A percentile compares a stretch with the other conserved stretches of the same genome.
phyloP scores from a whole-genome alignment of 306 rosid species.

The Quercus wislizeni region DNA sequence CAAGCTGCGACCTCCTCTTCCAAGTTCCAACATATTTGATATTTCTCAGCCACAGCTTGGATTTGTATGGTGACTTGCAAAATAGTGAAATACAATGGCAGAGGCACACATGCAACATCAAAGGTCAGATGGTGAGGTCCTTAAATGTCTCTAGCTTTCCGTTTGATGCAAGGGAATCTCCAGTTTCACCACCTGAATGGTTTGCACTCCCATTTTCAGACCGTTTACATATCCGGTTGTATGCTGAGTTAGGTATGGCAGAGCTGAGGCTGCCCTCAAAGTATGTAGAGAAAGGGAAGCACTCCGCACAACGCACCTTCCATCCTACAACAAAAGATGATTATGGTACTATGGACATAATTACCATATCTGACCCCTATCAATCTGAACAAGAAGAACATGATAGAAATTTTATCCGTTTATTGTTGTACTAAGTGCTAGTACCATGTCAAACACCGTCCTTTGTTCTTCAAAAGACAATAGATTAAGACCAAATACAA shows the following conservation, averaged over 20 bases:
- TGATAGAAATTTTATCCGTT: neutral
- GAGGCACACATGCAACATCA: conserved; percentile 8
- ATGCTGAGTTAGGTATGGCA: conserved; percentile 57
- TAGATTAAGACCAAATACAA: neutral
- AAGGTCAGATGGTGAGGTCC: conserved; percentile 48
- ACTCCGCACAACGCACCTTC: conserved; percentile 75
- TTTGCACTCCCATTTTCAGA: conserved; percentile 52
- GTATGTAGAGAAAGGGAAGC: conserved; percentile 73
- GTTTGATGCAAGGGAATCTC: conserved; percentile 47
- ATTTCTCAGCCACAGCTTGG: conserved; percentile 30
- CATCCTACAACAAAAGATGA: conserved; percentile 57
- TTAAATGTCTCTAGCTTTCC: conserved; percentile 68
- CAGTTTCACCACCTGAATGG: conserved; percentile 37
- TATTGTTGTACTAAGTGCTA: neutral
- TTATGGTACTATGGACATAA: conserved; percentile 3
- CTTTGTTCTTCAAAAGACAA: neutral
- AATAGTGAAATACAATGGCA: conserved; percentile 4
- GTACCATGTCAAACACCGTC: neutral
- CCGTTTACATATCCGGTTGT: conserved; percentile 44
- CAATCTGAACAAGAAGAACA: neutral
- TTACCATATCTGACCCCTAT: conserved; percentile 13
- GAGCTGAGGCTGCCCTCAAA: conserved; percentile 74
- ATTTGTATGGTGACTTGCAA: conserved; percentile 7
- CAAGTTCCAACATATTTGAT: neutral
- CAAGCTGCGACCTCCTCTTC: conserved; percentile 29